phyloP scores from a whole-genome alignment of 2,329 filamentous ascomycete species.

The Fusarium algeriense region DNA sequence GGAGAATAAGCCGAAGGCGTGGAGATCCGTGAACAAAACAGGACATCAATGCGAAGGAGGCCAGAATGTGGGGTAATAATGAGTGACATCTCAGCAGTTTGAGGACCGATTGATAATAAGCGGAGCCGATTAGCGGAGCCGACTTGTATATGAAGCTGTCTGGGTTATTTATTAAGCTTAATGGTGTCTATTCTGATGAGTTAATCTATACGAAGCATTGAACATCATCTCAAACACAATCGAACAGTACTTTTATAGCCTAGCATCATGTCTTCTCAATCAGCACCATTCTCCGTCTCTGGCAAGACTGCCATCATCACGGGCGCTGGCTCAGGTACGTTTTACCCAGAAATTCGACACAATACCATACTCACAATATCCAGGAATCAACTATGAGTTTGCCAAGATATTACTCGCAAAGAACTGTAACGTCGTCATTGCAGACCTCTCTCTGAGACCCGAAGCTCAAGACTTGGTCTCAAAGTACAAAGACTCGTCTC shows the following conservation, averaged over 20 bases:
- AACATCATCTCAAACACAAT: too few relatives aligned
- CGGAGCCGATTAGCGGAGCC: slow-evolving; percentile 14
- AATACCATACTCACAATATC: not conserved
- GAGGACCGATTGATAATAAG: not conserved
- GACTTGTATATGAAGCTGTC: not conserved
- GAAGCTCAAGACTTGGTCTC: slow-evolving; percentile 55
- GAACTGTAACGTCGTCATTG: slow-evolving; percentile 60
- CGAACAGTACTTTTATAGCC: not conserved
- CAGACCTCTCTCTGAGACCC: slow-evolving; percentile 57
- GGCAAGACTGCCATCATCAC: slow-evolving; percentile 40
- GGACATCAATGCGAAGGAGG: slow-evolving; percentile 32
- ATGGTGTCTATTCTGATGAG: accelerated
- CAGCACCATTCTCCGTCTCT: slow-evolving; percentile 34
- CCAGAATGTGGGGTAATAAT: slow-evolving; percentile 37
- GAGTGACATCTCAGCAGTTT: not conserved
- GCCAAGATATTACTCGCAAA: slow-evolving; percentile 56
- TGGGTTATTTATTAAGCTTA: not conserved
- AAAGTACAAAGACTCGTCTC: slow-evolving; percentile 35
- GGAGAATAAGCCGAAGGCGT: not conserved
- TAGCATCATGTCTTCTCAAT: slow-evolving; percentile 13
- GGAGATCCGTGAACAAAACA: not conserved
- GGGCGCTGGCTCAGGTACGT: slow-evolving; percentile 37
- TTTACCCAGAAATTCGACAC: accelerated
- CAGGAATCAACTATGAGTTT: slow-evolving; percentile 52
- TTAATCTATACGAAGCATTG: accelerated